A percentile compares a stretch with the other conserved stretches of the same genome.
Conservation (phyloP, 164 flowering plant species). For the Magnolia kwangsiensis region DNA sequence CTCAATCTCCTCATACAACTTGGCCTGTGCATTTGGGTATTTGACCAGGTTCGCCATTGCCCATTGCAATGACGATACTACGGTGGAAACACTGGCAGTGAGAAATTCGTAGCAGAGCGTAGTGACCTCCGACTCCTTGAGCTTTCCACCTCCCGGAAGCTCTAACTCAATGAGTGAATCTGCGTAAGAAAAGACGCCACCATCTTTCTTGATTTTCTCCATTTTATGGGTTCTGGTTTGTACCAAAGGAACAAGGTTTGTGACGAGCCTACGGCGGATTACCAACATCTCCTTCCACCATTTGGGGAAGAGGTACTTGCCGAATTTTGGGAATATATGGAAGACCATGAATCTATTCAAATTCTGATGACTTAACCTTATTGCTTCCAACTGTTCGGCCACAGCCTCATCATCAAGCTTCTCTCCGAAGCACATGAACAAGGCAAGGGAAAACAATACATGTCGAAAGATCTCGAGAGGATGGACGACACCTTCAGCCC, state of each 20-base stretch:
- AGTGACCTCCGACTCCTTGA: slow-evolving; percentile 25
- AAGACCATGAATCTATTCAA: neutral
- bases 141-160: slow-evolving; percentile 27
- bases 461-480: slow-evolving; percentile 16
- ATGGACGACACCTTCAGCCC: neutral
- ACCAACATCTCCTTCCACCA: neutral
- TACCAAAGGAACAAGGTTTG: neutral
- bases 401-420: slow-evolving; percentile 24
- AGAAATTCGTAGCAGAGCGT: slow-evolving; percentile 32
- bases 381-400: slow-evolving; percentile 10
- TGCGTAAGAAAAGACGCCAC: slow-evolving; percentile 4
- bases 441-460: slow-evolving; percentile 29
- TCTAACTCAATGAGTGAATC: slow-evolving; percentile 19
- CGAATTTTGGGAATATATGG: neutral
- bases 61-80: slow-evolving; percentile 31
- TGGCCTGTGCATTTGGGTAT: slow-evolving; percentile 2
- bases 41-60: slow-evolving; percentile 31
- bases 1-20: slow-evolving; percentile 1
- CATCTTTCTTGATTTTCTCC: neutral
- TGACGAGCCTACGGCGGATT: neutral
- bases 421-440: slow-evolving; percentile 41
- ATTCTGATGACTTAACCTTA: neutral
- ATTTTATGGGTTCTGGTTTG: neutral
- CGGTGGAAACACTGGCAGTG: slow-evolving; percentile 26
- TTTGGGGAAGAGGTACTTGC: neutral